Evolutionary conservation across 768 basidiomycete genomes (phyloP), one percentile per base, ranked within the genome.

Genomic region (Kwoniella europaea): DNA sequence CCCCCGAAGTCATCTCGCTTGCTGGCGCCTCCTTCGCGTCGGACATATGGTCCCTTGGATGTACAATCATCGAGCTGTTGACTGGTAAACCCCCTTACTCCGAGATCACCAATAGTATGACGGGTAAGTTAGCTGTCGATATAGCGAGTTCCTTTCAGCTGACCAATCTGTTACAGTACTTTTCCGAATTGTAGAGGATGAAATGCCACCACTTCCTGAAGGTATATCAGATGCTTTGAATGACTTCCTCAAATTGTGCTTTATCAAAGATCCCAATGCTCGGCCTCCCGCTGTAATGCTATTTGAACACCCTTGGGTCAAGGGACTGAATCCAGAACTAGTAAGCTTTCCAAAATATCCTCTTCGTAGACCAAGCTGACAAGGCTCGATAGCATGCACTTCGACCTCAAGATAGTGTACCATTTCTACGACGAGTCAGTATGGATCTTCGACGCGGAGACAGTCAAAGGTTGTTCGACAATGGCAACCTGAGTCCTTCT

Each of bases 171-270:
- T 3, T 6, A 27, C 53, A 91, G 96, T 98, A 63, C 95, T 99
- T 92, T 99, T 94, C 86, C 91, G 91, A 29, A 98, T 99, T 79
- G 96, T 99, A 29, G 95, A 97, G 78, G 94, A 97, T 77, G 88
- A 88, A 9, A 90, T 88, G 86, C 95, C 96, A 35, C 93, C 93
- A 2, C 83, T 97, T 54, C 96, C 96, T 0, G 89, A 90, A 16
- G 88, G 86, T 12, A 90, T 90, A 74, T 94, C 94, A 3, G 86
- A 87, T n/a, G 86, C 89, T 22, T 86, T 98, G 16, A 84, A 86
- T 67, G 89, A 93, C 80, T 98, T 98, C 83, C 84, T 99, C 20
- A 86, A 82, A n/a, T 87, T 88, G 74, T 99, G 96, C 82, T 97
- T 99, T 85, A 84, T 91, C 81, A 98, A 98, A 84, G 89, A 96